Conservation (phyloP, 805 yeast genomes). For the Tetrapisispora arboricola region DNA sequence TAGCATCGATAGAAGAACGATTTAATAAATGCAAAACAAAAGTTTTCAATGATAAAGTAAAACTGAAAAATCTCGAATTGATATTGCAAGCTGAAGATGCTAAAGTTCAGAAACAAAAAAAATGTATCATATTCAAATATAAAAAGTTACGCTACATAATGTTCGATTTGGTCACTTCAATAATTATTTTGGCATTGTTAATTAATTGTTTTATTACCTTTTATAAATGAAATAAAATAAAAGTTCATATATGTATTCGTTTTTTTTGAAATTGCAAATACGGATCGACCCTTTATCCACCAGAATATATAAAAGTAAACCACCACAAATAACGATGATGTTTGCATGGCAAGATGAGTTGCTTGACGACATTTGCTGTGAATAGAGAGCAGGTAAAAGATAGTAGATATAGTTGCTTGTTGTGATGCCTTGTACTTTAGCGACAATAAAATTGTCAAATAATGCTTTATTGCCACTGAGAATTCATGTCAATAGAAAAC, state of each 20-base stretch:
- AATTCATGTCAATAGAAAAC: constrained; percentile 23
- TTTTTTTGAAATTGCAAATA: too few species aligned
- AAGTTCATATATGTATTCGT: too few species aligned
- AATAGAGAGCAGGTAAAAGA: too few species aligned
- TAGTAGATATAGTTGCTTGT: too few species aligned
- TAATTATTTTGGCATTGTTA: background rate
- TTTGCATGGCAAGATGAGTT: too few species aligned
- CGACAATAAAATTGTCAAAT: constrained; percentile 16
- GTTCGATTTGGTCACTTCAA: constrained; percentile 4
- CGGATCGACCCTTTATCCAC: too few species aligned
- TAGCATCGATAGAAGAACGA: constrained; percentile 25
- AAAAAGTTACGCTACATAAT: constrained; percentile 4
- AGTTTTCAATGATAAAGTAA: constrained; percentile 17
- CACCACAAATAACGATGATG: too few species aligned
- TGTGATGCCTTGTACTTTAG: constrained; percentile 18
- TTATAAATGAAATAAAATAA: background rate
- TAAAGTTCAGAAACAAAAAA: constrained; percentile 5
- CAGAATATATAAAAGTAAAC: too few species aligned
- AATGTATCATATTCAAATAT: background rate
- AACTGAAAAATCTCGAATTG: constrained; percentile 21
- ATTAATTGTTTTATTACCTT: background rate
- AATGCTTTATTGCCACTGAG: constrained; percentile 18
- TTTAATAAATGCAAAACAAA: constrained; percentile 13
- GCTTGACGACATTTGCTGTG: too few species aligned
- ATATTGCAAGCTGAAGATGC: constrained; percentile 10